phyloP scores from a whole-genome alignment of 2,329 filamentous ascomycete genomes.

The Fragosphaeria purpurea region DNA sequence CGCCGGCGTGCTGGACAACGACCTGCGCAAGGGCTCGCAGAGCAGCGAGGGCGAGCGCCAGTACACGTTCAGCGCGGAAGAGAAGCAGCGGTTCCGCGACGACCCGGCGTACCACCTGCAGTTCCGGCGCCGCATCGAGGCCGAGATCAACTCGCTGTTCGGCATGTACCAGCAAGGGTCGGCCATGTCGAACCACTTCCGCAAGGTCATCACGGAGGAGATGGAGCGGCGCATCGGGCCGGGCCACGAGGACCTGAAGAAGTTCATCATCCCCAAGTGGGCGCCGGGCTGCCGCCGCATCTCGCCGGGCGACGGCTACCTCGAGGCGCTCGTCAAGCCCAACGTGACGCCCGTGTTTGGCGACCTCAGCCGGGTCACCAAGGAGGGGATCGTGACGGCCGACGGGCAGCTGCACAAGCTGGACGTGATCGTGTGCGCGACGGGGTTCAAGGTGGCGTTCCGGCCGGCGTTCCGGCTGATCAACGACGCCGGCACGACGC shows the following conservation, averaged over 20 bases:
- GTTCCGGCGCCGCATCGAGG: conserved; percentile 11
- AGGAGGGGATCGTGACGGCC: conserved; percentile 20
- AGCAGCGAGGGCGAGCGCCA: conserved; percentile 26
- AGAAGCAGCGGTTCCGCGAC: conserved; percentile 7
- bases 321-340: conserved; percentile 30
- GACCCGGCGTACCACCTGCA: conserved; percentile 9
- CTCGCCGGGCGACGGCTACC: conserved; percentile 32
- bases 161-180: conserved; percentile 24
- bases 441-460: conserved; percentile 26
- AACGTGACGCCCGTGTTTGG: conserved; percentile 35
- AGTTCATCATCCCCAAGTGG: conserved; percentile 34
- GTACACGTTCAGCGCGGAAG: conserved; percentile 20
- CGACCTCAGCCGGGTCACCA: conserved; percentile 26
- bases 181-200: conserved; percentile 27
- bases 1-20: conserved; percentile 17
- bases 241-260: conserved; percentile 30
- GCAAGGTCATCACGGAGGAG: conserved; percentile 30
- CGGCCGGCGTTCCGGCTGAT: conserved; percentile 21
- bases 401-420: conserved; percentile 20
- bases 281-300: conserved; percentile 32
- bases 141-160: conserved; percentile 12
- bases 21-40: conserved; percentile 16
- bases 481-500: conserved; percentile 6
- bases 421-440: conserved; percentile 24
- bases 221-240: conserved; percentile 31